Evolutionary conservation across 129 eudicot species (phyloP).

Genomic region (Calendula officinalis): DNA sequence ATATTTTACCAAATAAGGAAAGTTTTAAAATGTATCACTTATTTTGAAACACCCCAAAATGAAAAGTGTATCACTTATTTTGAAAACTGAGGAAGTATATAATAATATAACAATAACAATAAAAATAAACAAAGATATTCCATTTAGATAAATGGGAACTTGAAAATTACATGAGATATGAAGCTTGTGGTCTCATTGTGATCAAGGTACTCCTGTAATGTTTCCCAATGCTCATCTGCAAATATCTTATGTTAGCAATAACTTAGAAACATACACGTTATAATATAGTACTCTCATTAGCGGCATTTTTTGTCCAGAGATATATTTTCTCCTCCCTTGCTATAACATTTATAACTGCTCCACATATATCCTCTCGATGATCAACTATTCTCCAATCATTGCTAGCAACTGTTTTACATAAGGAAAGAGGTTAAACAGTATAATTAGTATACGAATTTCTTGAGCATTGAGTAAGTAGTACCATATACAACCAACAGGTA

Average conservation of each 20-base stretch:
- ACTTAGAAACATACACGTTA: neutral
- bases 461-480: slow-evolving; percentile 21
- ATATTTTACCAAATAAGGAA: no score
- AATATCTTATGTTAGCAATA: slow-evolving; percentile 6
- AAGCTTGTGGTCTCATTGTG: slow-evolving; percentile 65
- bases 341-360: slow-evolving; percentile 90
- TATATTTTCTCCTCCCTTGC: slow-evolving; percentile 61
- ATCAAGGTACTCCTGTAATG: slow-evolving; percentile 81
- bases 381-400: slow-evolving; percentile 95
- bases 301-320: slow-evolving; percentile 94
- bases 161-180: slow-evolving; percentile 64
- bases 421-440: slow-evolving; percentile 1
- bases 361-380: slow-evolving; percentile 95
- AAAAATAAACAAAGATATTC: neutral
- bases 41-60: no score
- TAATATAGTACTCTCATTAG: slow-evolving; percentile 66
- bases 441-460: neutral
- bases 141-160: neutral
- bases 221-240: slow-evolving; percentile 74
- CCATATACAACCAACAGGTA: slow-evolving; percentile 75
- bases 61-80: no score
- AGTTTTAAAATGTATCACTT: no score
- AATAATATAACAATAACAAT: no score
- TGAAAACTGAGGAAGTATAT: no score
- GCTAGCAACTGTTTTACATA: slow-evolving; percentile 77